Base-by-base conservation (phyloP, 2,329 filamentous ascomycete species). In the Nemania sp. region DNA sequence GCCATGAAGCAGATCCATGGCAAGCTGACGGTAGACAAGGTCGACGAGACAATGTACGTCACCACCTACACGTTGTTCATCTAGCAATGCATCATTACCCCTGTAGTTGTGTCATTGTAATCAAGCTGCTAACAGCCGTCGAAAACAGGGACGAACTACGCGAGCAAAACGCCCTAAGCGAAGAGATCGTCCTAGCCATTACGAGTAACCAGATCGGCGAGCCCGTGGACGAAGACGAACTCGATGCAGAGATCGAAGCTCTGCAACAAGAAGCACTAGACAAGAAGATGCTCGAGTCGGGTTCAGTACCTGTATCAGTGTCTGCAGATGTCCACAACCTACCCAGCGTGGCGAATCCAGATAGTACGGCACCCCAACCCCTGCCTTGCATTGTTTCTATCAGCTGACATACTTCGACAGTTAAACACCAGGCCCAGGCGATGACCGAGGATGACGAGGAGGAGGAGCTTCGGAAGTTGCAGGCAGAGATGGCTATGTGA, bases 401-500 rank as follows among this genome's bases (percentile, higher is more conserved):
- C 49, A 38, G 53, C 70, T 74, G 71, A 76, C 61, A 60, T 60
- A 43, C 24, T 62, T 35, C 15, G 32, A 68, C 68, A 87, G 84
- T 85, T 79, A 85, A 85, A 83, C 80, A 83, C 72, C 85, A 88
- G n/a, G n/a, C n/a, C 73, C 41, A 45, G 6, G 77, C 81, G 20
- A 79, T 79, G 18, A 82, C 83, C 73, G 93, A 97, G 80, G 94
- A 98, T 80, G 95, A 98, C 86, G 96, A 98, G 79, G 95, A 98
- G 81, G 95, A 91, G 76, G 95, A 98, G 83, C 85, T 98, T 77
- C 89, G 92, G 81, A 98, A 96, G 83, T 82, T 99, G 74, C 94
- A 97, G 80, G 94, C 93, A 41, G 95, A 98, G 82, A 98, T 98
- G 95, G 94, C 94, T 72, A 97, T 98, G 91, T 97, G 77, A 86